Conservation (phyloP, 2,329 filamentous ascomycete genomes). For the Colletotrichum nymphaeae region DNA sequence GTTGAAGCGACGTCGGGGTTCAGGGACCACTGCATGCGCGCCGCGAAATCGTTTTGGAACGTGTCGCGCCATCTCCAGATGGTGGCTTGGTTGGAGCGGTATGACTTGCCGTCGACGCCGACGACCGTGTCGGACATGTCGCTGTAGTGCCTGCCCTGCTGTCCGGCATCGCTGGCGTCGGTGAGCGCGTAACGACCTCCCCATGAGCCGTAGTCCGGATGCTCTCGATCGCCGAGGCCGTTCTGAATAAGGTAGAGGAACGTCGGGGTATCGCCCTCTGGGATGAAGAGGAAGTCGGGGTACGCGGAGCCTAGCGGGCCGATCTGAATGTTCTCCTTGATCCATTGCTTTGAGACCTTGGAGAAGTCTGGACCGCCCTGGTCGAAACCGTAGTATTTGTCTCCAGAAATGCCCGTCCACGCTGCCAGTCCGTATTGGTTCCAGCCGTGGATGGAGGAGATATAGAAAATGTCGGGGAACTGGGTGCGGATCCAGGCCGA, state of each 20-base stretch:
- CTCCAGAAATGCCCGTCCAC: slow-evolving; percentile 64
- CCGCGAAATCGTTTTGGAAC: slow-evolving; percentile 55
- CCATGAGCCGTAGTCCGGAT: slow-evolving; percentile 61
- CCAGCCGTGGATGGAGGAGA: slow-evolving; percentile 66
- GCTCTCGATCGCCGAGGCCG: slow-evolving; percentile 56
- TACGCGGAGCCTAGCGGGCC: slow-evolving; percentile 55
- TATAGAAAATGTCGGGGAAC: slow-evolving; percentile 67
- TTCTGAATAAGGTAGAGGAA: slow-evolving; percentile 62
- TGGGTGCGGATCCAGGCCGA: slow-evolving; percentile 65
- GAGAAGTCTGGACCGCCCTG: slow-evolving; percentile 58
- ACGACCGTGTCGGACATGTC: slow-evolving; percentile 44
- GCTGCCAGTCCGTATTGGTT: slow-evolving; percentile 65
- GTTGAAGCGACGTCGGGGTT: slow-evolving; percentile 41
- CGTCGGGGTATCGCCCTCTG: slow-evolving; percentile 65
- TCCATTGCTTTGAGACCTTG: slow-evolving; percentile 62
- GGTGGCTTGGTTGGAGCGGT: slow-evolving; percentile 46
- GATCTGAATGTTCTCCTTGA: slow-evolving; percentile 65
- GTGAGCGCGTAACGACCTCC: slow-evolving; percentile 57
- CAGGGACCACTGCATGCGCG: slow-evolving; percentile 52
- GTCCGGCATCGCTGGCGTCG: slow-evolving; percentile 42
- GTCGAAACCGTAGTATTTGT: slow-evolving; percentile 50
- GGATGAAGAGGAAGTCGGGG: slow-evolving; percentile 60
- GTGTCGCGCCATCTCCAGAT: slow-evolving; percentile 55
- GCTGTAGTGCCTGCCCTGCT: slow-evolving; percentile 40
- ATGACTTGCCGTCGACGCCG: slow-evolving; percentile 42